Conservation (phyloP, 306 rosid species). For the Vigna unguiculata region DNA sequence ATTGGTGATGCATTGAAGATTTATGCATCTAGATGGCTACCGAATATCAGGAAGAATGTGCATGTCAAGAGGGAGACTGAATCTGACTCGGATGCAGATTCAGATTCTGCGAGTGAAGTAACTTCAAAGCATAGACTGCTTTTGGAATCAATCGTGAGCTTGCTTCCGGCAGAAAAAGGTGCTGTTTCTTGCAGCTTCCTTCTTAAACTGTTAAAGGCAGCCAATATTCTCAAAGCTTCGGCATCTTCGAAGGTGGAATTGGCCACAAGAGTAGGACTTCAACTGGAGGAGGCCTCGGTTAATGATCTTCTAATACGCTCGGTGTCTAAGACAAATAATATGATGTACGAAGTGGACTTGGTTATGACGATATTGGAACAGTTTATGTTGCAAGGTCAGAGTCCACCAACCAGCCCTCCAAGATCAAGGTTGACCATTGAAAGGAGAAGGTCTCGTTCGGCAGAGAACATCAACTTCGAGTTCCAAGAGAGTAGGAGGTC, state of each 20-base stretch:
- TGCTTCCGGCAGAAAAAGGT: slow-evolving; percentile 41
- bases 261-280: slow-evolving; percentile 40
- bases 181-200: slow-evolving; percentile 44
- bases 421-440: slow-evolving; percentile 34
- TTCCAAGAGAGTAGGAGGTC: slow-evolving; percentile 41
- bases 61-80: slow-evolving; percentile 6
- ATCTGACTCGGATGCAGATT: slow-evolving; percentile 37
- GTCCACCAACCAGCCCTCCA: slow-evolving; percentile 46
- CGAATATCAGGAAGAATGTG: slow-evolving; percentile 25
- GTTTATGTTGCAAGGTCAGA: slow-evolving; percentile 42
- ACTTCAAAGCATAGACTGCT: slow-evolving; percentile 29
- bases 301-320: slow-evolving; percentile 42
- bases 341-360: slow-evolving; percentile 35
- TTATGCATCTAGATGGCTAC: slow-evolving; percentile 39
- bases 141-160: slow-evolving; percentile 38
- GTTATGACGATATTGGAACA: slow-evolving; percentile 41
- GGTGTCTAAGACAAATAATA: slow-evolving; percentile 3
- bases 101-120: slow-evolving; percentile 32
- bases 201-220: slow-evolving; percentile 37
- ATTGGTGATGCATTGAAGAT: slow-evolving; percentile 36
- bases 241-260: slow-evolving; percentile 38
- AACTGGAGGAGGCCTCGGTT: slow-evolving; percentile 39
- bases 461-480: slow-evolving; percentile 34
- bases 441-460: slow-evolving; percentile 35
- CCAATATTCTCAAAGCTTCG: slow-evolving; percentile 32